Percentiles rank a stretch among this genome's conserved stretches.
These are phyloP conservation scores for Chaetomium globosum DNA, from an alignment of 2,329 filamentous ascomycete genomes.

Conservation along the genomic window DNA sequence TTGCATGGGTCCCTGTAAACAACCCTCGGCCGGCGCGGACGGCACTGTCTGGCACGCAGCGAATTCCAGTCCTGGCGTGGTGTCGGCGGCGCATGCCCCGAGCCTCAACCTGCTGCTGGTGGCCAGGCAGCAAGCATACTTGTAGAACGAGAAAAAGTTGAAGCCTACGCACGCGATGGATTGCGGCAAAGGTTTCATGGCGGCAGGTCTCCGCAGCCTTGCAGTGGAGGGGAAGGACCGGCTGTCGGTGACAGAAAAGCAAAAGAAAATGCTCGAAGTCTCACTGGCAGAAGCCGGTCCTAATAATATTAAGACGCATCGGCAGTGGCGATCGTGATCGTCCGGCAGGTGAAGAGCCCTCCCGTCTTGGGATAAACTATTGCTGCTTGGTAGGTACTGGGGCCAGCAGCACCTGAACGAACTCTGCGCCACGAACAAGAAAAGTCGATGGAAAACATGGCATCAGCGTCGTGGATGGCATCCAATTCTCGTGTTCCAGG, in stretches of 20 bases:
- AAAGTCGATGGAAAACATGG: not conserved
- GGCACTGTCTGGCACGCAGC: conserved; percentile 10
- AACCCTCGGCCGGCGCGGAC: conserved; percentile 7
- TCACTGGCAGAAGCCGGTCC: not conserved
- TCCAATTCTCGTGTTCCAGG: conserved; percentile 18
- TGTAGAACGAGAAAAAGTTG: not conserved
- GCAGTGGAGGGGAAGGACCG: not conserved
- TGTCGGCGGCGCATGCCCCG: conserved; percentile 18
- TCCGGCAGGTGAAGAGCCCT: not conserved
- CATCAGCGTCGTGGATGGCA: not conserved
- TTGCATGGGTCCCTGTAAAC: conserved; percentile 3
- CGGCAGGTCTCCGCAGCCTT: conserved; percentile 1
- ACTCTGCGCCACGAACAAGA: not conserved
- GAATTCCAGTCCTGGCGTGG: conserved; percentile 1
- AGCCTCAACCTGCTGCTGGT: conserved; percentile 6
- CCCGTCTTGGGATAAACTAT: not conserved
- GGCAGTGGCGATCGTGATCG: conserved; percentile 10
- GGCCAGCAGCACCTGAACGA: not conserved
- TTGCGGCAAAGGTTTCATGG: conserved; percentile 24
- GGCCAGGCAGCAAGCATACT: conserved; percentile 13
- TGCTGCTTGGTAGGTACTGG: not conserved
- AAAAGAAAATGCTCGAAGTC: not conserved
- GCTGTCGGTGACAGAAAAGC: not conserved
- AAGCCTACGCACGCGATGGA: not conserved
- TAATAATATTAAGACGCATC: too few relatives aligned